Evolutionary conservation across 441 rosid genomes (phyloP).

Genomic region (Monsonia emarginata): DNA sequence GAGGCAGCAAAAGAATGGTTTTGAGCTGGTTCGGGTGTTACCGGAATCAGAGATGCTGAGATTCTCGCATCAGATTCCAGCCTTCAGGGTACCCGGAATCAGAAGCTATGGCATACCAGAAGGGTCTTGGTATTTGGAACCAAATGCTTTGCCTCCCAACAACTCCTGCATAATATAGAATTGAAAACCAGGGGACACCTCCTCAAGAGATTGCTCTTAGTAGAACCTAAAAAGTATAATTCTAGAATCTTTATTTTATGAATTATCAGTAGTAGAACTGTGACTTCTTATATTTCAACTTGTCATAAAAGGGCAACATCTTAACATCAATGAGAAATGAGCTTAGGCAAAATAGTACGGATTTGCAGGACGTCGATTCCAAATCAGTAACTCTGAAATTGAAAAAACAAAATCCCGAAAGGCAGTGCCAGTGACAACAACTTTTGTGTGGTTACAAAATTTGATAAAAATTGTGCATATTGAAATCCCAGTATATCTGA

Average conservation of each 20-base stretch:
- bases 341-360: too few relatives aligned
- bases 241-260: too few relatives aligned
- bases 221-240: not conserved
- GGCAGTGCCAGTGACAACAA: not conserved
- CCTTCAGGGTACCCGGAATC: conserved; percentile 5
- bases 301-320: too few relatives aligned
- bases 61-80: conserved; percentile 15
- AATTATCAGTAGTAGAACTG: too few relatives aligned
- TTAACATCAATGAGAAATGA: too few relatives aligned
- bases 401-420: not conserved
- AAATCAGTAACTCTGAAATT: too few relatives aligned
- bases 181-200: not conserved
- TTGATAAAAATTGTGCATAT: not conserved
- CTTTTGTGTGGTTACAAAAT: not conserved
- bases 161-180: too few relatives aligned
- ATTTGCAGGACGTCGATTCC: too few relatives aligned
- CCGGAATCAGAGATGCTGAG: conserved; percentile 1
- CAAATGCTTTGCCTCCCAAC: conserved; percentile 11
- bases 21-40: conserved; percentile 1
- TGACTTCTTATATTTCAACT: too few relatives aligned
- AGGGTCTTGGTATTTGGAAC: conserved; percentile 14
- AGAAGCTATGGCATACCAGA: conserved; percentile 7
- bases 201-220: not conserved
- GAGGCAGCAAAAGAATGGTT: not conserved
- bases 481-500: not conserved